Base-by-base conservation (phyloP, 208 protist genomes). In the Crithidia fasciculata region DNA sequence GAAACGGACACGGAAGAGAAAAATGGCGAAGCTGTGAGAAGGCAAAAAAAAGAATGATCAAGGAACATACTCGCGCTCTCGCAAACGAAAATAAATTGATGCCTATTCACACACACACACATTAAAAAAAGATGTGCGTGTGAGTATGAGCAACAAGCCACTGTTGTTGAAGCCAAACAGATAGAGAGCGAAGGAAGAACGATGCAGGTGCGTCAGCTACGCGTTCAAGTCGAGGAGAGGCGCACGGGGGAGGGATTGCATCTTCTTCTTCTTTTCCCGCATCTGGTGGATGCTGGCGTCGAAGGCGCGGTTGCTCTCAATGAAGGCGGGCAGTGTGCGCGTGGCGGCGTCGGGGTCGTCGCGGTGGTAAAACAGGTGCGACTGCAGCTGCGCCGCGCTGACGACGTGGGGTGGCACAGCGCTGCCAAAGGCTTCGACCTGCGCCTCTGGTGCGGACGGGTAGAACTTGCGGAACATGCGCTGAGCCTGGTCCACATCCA, bases 371-470 rank as follows among this genome's bases (percentile, higher is more conserved):
- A 99, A 97, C 12, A 99, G 87, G 69, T 97, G 92, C 43, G 95
- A 96, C 83, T 99, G 97, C 19, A 99, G 80, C 78, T 95, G 81
- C 2, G 97, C 97, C 13, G 93, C 94, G 57, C 87, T 95, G 50
- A 98, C 64, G 41, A 37, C 45, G 40, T 92, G 13, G 2, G 69
- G 63, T 8, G 80, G 72, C 7, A 98, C 59, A 13, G 56, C 49
- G 2, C 52, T 63, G 0, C 82, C 74, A 47, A 98, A 89, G 18
- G 66, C 52, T 7, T 83, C 71, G 49, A 77, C 62, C 65, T 87
- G 28, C n/a, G 36, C 49, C 12, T 52, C 61, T n/a, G 81, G 57
- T 6, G 79, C 68, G 2, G 85, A 60, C 16, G 87, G 85, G 72
- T 91, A 98, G 70, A 98, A 99, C 72, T 93, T 92, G 7, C 57